A percentile compares a stretch with the other conserved stretches of the same genome.
Conservation (phyloP, 1,284 basidiomycete species). For the Ceratobasidium theobromae region DNA sequence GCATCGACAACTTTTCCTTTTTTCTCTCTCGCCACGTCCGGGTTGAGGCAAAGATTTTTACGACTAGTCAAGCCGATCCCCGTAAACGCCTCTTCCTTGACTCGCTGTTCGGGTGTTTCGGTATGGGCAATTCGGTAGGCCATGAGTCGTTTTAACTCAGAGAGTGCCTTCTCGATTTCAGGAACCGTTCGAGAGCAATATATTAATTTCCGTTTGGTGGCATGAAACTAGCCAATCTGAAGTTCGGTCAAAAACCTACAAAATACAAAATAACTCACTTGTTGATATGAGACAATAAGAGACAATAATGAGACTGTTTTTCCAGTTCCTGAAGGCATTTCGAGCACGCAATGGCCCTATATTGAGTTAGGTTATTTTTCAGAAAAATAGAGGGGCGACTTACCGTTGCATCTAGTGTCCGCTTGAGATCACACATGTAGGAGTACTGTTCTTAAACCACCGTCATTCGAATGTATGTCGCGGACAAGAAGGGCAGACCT, state of each 20-base stretch:
- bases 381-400: slow-evolving; percentile 43
- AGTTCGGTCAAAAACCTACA: not conserved
- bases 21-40: slow-evolving; percentile 94
- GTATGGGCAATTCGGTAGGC: slow-evolving; percentile 70
- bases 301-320: slow-evolving; percentile 98
- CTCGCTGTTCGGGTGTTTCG: slow-evolving; percentile 71
- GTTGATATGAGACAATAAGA: slow-evolving; percentile 97
- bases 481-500: slow-evolving; percentile 50
- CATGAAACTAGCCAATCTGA: slow-evolving; percentile 69
- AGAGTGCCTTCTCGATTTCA: slow-evolving; percentile 98
- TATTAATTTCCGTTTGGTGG: slow-evolving; percentile 89
- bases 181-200: slow-evolving; percentile 99
- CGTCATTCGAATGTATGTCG: slow-evolving; percentile 40
- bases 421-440: slow-evolving; percentile 98
- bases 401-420: slow-evolving; percentile 87
- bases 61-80: slow-evolving; percentile 93
- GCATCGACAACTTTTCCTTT: slow-evolving; percentile 98
- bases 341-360: slow-evolving; percentile 96
- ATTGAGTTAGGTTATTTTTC: slow-evolving; percentile 20
- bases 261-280: slow-evolving; percentile 53
- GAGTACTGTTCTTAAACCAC: slow-evolving; percentile 83
- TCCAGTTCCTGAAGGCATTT: slow-evolving; percentile 99
- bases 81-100: slow-evolving; percentile 80
- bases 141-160: slow-evolving; percentile 94
- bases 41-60: slow-evolving; percentile 96